Evolutionary conservation across 768 basidiomycete species (phyloP).

Genomic region (Tricholoma hemisulphureum): DNA sequence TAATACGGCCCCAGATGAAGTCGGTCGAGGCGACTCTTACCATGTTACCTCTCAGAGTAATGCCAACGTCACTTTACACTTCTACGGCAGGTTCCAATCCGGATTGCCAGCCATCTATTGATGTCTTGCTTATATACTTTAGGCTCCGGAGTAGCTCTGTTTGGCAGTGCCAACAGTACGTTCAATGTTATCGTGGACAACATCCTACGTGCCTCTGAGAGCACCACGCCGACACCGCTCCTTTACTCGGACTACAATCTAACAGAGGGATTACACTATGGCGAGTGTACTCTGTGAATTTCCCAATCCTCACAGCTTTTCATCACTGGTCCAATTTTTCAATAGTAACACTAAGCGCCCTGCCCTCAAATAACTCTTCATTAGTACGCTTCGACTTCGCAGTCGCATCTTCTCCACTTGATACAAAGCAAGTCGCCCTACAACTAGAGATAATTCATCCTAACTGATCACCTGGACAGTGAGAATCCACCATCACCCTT

Average conservation of each 20-base stretch:
- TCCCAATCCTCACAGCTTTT: not conserved
- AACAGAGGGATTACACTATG: slow-evolving; percentile 9
- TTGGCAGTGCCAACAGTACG: slow-evolving; percentile 12
- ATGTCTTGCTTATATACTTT: not conserved
- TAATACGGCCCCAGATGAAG: slow-evolving; percentile 8
- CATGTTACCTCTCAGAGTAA: slow-evolving; percentile 14
- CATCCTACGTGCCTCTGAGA: slow-evolving; percentile 1
- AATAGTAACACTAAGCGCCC: slow-evolving; percentile 15
- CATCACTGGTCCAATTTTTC: not conserved
- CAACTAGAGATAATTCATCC: not conserved
- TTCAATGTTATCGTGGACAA: slow-evolving; percentile 17
- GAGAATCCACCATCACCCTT: slow-evolving; percentile 15
- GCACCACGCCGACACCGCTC: not conserved
- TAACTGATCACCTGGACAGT: slow-evolving; percentile 1
- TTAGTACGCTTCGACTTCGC: slow-evolving; percentile 13
- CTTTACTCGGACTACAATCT: slow-evolving; percentile 14
- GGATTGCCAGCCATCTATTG: not conserved
- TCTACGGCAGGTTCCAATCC: slow-evolving; percentile 12
- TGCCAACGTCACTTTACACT: slow-evolving; percentile 16
- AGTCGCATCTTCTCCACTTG: slow-evolving; percentile 8
- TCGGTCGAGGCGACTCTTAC: slow-evolving; percentile 12
- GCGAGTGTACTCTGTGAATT: not conserved
- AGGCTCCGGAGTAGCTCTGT: slow-evolving; percentile 14
- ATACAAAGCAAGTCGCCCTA: slow-evolving; percentile 6
- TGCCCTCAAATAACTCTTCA: slow-evolving; percentile 7